Conservation (phyloP, 768 basidiomycete genomes). For the Paxillus involutus region DNA sequence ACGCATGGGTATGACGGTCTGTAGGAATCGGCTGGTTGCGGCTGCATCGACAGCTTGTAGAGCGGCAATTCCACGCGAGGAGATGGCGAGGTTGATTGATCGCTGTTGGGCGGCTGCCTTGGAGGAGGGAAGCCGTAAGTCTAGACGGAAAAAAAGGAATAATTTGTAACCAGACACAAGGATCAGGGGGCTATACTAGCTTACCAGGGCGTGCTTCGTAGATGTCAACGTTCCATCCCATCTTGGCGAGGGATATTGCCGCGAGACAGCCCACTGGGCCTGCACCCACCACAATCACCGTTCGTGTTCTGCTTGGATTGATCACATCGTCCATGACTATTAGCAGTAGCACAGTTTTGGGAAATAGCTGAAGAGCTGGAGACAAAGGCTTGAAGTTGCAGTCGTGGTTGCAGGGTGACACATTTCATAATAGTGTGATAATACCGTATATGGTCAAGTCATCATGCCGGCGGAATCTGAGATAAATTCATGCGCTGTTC, state of each 20-base stretch:
- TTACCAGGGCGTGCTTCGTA: conserved; percentile 80
- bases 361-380: not conserved
- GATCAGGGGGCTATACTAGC: conserved; percentile 12
- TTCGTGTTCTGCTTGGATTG: conserved; percentile 26
- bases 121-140: conserved; percentile 72
- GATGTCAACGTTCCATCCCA: conserved; percentile 81
- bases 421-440: too few relatives aligned
- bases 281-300: conserved; percentile 76
- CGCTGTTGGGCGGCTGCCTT: conserved; percentile 68
- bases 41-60: conserved; percentile 76
- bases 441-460: conserved; percentile 14
- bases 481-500: conserved; percentile 1
- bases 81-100: conserved; percentile 96
- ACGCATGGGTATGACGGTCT: conserved; percentile 87
- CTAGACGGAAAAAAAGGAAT: conserved; percentile 36
- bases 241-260: conserved; percentile 81
- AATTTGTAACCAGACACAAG: conserved; percentile 10
- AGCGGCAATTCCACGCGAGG: conserved; percentile 89
- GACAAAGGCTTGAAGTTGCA: not conserved
- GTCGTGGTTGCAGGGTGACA: not conserved
- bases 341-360: not conserved
- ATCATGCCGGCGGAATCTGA: conserved; percentile 13
- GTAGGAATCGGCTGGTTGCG: conserved; percentile 67
- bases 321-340: conserved; percentile 13
- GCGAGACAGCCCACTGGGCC: conserved; percentile 95